These are phyloP conservation scores for Lachnellula willkommii DNA, from an alignment of 2,329 filamentous ascomycete genomes.

Conservation along the genomic window DNA sequence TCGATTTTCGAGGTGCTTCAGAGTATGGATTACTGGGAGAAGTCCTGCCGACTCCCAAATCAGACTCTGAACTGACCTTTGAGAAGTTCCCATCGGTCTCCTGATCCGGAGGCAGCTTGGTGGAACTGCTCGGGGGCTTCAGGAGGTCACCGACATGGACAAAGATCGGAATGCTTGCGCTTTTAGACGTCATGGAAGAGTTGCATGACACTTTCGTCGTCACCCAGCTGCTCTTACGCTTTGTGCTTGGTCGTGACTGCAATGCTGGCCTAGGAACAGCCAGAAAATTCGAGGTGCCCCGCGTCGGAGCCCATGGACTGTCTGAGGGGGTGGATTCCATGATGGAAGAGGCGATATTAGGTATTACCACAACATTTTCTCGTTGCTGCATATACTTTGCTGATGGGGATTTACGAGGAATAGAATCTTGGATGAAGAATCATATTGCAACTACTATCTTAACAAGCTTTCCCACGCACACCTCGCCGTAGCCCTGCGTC, in stretches of 20 bases:
- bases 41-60: background rate
- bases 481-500: conserved; percentile 5
- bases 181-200: background rate
- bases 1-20: background rate
- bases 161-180: conserved; percentile 4
- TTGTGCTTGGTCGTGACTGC: conserved; percentile 1
- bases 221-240: conserved; percentile 3
- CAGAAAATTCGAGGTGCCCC: background rate
- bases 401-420: background rate
- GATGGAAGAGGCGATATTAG: background rate
- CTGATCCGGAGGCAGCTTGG: background rate
- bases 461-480: background rate
- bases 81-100: background rate
- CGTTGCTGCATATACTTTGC: background rate
- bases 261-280: background rate
- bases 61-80: background rate
- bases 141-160: conserved; percentile 6
- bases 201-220: conserved; percentile 1
- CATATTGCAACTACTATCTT: background rate
- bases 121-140: background rate
- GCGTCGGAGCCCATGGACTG: background rate
- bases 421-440: background rate
- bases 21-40: background rate
- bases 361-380: background rate
- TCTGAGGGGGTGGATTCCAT: conserved; percentile 1